Conservation (phyloP, 768 basidiomycete genomes). For the Grammothele lineata region DNA sequence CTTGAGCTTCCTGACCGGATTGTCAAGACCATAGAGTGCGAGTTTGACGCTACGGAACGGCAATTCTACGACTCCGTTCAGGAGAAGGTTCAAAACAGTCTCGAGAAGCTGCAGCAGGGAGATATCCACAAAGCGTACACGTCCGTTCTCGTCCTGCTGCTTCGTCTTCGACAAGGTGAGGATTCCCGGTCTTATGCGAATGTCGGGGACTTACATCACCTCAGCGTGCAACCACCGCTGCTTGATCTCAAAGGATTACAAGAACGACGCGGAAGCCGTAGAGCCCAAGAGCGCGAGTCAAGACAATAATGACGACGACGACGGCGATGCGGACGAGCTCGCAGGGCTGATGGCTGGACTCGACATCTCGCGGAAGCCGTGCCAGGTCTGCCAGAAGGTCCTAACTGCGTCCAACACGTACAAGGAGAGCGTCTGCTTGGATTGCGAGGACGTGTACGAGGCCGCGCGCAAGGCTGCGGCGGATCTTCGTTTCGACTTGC, state of each 20-base stretch:
- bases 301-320: slow-evolving; percentile 49
- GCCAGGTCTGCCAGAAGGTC: slow-evolving; percentile 64
- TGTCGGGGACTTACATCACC: too few species aligned
- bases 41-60: slow-evolving; percentile 72
- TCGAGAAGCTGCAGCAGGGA: slow-evolving; percentile 62
- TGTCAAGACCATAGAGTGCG: slow-evolving; percentile 69
- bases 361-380: slow-evolving; percentile 59
- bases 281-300: slow-evolving; percentile 56
- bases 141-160: slow-evolving; percentile 61
- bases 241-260: slow-evolving; percentile 74
- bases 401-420: slow-evolving; percentile 34
- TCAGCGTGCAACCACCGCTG: slow-evolving; percentile 91
- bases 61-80: slow-evolving; percentile 69
- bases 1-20: slow-evolving; percentile 74
- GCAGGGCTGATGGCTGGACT: slow-evolving; percentile 69
- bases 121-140: slow-evolving; percentile 60
- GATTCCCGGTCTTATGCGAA: too few species aligned
- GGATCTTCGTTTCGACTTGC: slow-evolving; percentile 36
- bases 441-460: slow-evolving; percentile 52
- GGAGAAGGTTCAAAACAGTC: slow-evolving; percentile 29
- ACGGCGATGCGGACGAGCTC: slow-evolving; percentile 64
- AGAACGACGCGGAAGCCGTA: slow-evolving; percentile 69
- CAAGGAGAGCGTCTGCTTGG: slow-evolving; percentile 35
- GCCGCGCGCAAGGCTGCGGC: slow-evolving; percentile 39
- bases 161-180: slow-evolving; percentile 87